A percentile compares a stretch with the other conserved stretches of the same genome.
These are phyloP conservation scores for Bothriochloa decipiens DNA, from an alignment of 176 grass and related monocot species.

Conservation along the genomic window DNA sequence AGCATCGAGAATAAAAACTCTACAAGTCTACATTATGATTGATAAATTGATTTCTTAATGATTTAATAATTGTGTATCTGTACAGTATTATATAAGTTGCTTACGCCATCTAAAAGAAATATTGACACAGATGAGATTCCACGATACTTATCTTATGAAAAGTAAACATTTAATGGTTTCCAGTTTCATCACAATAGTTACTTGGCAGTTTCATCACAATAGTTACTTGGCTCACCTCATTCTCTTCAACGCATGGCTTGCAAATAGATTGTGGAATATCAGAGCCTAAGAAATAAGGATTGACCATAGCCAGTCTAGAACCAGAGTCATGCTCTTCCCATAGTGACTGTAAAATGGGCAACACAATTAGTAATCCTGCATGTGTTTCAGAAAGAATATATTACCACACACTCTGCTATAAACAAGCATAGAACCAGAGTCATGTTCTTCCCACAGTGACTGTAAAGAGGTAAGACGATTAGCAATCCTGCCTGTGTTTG, in stretches of 20 bases:
- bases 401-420: not conserved
- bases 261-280: conserved; percentile 40
- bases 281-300: conserved; percentile 39
- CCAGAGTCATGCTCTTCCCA: conserved; percentile 61
- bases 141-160: not conserved
- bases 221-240: conserved; percentile 51
- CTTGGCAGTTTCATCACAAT: conserved; percentile 29
- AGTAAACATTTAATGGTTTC: not conserved
- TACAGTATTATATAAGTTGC: not conserved
- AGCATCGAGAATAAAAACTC: not conserved
- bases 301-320: conserved; percentile 53
- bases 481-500: conserved; percentile 15
- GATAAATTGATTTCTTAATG: conserved; percentile 3
- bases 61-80: conserved; percentile 11
- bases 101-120: conserved; percentile 15
- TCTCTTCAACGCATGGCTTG: conserved; percentile 48
- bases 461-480: conserved; percentile 23
- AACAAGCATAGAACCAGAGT: conserved; percentile 43
- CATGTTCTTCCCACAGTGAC: conserved; percentile 59
- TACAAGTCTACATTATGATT: not conserved
- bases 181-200: conserved; percentile 25
- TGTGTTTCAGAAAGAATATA: conserved; percentile 23
- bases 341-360: conserved; percentile 45
- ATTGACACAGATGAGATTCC: conserved; percentile 5
- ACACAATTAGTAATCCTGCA: conserved; percentile 18